These are phyloP conservation scores for Apophysomyces sp. DNA, from an alignment of 371 early-diverging fungal genomes.

Conservation along the genomic window DNA sequence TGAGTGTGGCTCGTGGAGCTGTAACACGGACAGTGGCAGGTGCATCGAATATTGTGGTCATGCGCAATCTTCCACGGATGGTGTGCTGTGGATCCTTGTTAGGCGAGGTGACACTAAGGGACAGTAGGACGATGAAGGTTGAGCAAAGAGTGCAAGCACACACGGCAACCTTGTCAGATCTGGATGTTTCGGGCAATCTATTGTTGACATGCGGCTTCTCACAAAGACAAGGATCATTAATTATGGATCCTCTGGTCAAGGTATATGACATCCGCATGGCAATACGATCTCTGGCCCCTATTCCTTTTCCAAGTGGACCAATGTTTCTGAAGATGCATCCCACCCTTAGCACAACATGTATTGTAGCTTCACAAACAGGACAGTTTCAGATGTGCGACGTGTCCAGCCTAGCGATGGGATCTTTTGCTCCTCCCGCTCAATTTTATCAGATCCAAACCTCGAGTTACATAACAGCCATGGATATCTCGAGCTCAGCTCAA, in stretches of 20 bases:
- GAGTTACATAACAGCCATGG: conserved; percentile 66
- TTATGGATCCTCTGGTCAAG: conserved; percentile 79
- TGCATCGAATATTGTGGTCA: conserved; percentile 62
- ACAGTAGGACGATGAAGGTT: conserved; percentile 67
- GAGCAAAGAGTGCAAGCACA: conserved; percentile 77
- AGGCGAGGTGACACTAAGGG: conserved; percentile 68
- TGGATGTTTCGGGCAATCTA: conserved; percentile 75
- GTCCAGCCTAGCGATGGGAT: conserved; percentile 48
- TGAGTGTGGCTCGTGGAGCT: conserved; percentile 69
- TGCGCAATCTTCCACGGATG: conserved; percentile 63
- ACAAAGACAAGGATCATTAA: conserved; percentile 57
- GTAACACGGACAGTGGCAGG: conserved; percentile 48
- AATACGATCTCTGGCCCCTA: conserved; percentile 66
- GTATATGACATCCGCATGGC: conserved; percentile 81
- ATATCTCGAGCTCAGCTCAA: conserved; percentile 77
- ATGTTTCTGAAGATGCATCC: conserved; percentile 75
- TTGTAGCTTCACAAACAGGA: conserved; percentile 69
- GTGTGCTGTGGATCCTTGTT: conserved; percentile 70
- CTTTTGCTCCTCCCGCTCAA: conserved; percentile 53
- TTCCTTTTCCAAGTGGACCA: conserved; percentile 74
- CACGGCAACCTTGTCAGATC: conserved; percentile 72
- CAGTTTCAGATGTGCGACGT: conserved; percentile 79
- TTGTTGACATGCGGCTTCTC: conserved; percentile 83
- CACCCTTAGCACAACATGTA: conserved; percentile 63
- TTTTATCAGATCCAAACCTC: conserved; percentile 71